Evolutionary conservation across 345 rosid species (phyloP).

Genomic region (Rhodamnia rubescens): DNA sequence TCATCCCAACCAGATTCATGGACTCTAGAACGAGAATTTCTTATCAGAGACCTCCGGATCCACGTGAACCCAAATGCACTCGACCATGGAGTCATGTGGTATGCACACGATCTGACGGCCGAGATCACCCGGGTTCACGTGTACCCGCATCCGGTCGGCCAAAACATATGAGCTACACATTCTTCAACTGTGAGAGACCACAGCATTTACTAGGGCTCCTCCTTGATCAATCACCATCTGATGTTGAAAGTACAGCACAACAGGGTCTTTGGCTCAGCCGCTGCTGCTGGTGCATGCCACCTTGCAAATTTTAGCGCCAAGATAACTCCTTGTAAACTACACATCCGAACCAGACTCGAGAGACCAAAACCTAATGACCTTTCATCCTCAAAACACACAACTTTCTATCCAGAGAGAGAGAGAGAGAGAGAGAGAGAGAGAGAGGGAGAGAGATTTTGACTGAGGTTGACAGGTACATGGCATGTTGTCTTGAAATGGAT

Average conservation of each 20-base stretch:
- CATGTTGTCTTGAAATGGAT: neutral
- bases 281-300: conserved; percentile 8
- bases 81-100: neutral
- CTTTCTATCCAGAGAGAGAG: neutral
- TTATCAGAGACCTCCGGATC: neutral
- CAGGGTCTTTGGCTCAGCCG: neutral
- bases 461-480: neutral
- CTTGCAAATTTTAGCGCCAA: neutral
- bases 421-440: no score
- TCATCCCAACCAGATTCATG: neutral
- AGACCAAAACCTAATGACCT: conserved; percentile 2
- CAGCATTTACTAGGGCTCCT: neutral
- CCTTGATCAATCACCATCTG: conserved; percentile 2
- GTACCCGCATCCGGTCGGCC: neutral
- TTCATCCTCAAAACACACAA: conserved; percentile 2
- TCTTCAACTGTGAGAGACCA: neutral
- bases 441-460: neutral
- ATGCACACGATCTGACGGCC: neutral
- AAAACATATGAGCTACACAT: neutral
- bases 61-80: no score
- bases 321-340: neutral
- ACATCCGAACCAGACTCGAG: neutral
- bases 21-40: neutral
- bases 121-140: neutral
- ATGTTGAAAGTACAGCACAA: conserved; percentile 6